Evolutionary conservation across 441 rosid genomes (phyloP), one percentile per base, ranked within the genome.

Genomic region (Arabidopsis hybrid): DNA sequence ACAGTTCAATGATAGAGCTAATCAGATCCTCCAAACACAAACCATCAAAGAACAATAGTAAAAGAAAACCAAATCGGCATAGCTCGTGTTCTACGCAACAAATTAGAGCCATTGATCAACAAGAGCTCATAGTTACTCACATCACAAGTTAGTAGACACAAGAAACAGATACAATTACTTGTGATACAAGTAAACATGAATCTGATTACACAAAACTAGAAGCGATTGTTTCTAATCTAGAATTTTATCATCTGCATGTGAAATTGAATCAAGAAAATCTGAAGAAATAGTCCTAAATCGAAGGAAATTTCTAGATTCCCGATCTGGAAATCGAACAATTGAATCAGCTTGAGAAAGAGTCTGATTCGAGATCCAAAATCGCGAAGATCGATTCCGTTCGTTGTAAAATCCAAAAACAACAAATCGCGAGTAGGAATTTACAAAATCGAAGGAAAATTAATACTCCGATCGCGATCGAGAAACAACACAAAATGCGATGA

Each of bases 101-200:
- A 62, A 34, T 43, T 3, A 10, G 1, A 46, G 13, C 32, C 32
- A 47, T 0, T 35, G 36, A 13, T 74, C 46, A 58, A 50, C 31
- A 59, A 31, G 2, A 55, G 65, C 50, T 64, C 55, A 67, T 47
- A 4, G 35, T 58, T 65, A 47, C 11, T 46, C 60, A 73, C n/a
- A 57, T 16, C 7, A 21, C 26, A 63, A 26, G 70, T 8, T 21
- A 46, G 42, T 32, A 63, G 2, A 46, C 34, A 38, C 6, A 65
- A 38, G 4, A 47, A 4, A 49, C n/a, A 34, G 21, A 21, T 6
- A 62, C 4, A 36, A n/a, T 55, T 26, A 45, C 75, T 75, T 75
- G 39, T 45, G 12, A 45, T 5, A 53, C 70, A 75, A 75, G 78
- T 2, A 60, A 59, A n/a, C 9, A 47, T 10, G 69, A 17, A 50